These are phyloP conservation scores for Gossypium schwendimanii DNA, from an alignment of 441 rosid species.

Conservation along the genomic window DNA sequence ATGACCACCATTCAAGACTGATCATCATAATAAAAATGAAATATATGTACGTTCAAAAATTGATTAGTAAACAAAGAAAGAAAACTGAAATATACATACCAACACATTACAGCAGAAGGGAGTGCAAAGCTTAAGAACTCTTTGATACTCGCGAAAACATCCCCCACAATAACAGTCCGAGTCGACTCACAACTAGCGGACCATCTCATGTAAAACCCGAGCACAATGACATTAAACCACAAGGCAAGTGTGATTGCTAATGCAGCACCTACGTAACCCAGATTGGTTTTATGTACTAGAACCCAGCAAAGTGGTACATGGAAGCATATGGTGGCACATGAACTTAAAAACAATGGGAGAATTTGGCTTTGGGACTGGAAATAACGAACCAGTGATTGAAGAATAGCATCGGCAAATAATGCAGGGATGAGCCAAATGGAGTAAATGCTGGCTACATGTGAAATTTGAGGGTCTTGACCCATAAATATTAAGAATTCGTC, in stretches of 20 bases:
- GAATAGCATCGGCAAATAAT: slow-evolving; percentile 22
- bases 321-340: slow-evolving; percentile 19
- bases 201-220: slow-evolving; percentile 20
- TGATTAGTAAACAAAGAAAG: not conserved
- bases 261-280: slow-evolving; percentile 26
- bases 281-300: slow-evolving; percentile 19
- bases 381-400: slow-evolving; percentile 23
- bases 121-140: slow-evolving; percentile 26
- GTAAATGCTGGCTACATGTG: slow-evolving; percentile 19
- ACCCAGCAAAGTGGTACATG: slow-evolving; percentile 36
- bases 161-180: not conserved
- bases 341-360: slow-evolving; percentile 23
- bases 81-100: slow-evolving; percentile 16
- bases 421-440: slow-evolving; percentile 28
- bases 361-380: slow-evolving; percentile 29
- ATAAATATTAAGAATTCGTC: slow-evolving; percentile 25
- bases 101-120: slow-evolving; percentile 37
- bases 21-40: not conserved
- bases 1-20: slow-evolving; percentile 53
- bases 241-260: slow-evolving; percentile 17
- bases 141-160: slow-evolving; percentile 10
- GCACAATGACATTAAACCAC: slow-evolving; percentile 29
- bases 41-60: not conserved
- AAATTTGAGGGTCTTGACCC: slow-evolving; percentile 30
- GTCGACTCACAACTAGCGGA: slow-evolving; percentile 22